phyloP scores from a whole-genome alignment of 148 eudicot genomes.

The Rhododendron kiyosumense region DNA sequence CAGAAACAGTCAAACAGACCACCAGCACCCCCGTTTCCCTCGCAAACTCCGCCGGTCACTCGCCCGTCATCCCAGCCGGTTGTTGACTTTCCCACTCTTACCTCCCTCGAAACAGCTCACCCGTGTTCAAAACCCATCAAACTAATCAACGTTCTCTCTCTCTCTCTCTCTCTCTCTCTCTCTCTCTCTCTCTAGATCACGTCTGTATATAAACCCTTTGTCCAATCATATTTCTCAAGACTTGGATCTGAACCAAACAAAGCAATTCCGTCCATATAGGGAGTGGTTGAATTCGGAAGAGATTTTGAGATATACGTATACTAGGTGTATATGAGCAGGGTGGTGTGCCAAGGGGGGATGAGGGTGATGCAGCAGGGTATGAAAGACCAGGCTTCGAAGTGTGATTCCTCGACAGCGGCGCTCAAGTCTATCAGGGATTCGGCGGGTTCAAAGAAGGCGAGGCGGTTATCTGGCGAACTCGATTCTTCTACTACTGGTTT shows the following conservation, averaged over 20 bases:
- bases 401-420: background rate
- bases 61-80: background rate
- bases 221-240: too few relatives aligned
- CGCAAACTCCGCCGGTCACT: background rate
- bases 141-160: background rate
- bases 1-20: background rate
- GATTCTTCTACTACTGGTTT: slow-evolving; percentile 2
- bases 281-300: background rate
- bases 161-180: background rate
- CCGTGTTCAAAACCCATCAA: background rate
- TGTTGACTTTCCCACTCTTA: background rate
- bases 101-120: background rate
- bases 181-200: background rate
- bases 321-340: background rate
- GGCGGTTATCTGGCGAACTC: slow-evolving; percentile 6
- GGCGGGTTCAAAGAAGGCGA: slow-evolving; percentile 8
- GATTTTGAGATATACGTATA: background rate
- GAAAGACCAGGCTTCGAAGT: slow-evolving; percentile 13
- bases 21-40: background rate
- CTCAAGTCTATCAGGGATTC: slow-evolving; percentile 6
- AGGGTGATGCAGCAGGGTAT: slow-evolving; percentile 16
- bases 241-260: background rate
- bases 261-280: background rate
- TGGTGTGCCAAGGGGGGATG: background rate
- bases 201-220: background rate